A percentile compares a stretch with the other conserved stretches of the same genome.
phyloP scores from a whole-genome alignment of 768 basidiomycete species.

The Lentinula aciculospora region DNA sequence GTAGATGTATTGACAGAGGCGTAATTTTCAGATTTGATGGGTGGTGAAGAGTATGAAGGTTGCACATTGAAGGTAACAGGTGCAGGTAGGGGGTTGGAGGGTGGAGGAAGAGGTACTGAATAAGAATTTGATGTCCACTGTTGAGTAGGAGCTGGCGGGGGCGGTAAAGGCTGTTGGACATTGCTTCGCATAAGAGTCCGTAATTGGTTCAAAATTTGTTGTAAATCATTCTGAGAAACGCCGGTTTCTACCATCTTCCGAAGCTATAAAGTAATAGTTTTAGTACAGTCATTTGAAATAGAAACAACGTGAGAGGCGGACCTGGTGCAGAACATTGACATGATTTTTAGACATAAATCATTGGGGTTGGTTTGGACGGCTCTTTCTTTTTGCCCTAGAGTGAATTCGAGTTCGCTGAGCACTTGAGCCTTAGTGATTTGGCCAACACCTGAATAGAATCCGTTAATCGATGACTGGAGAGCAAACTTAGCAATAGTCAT shows the following conservation, averaged over 20 bases:
- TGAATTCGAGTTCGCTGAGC: constrained; percentile 76
- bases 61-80: constrained; percentile 17
- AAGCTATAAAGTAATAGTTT: constrained; percentile 34
- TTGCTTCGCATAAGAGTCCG: constrained; percentile 52
- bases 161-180: constrained; percentile 23
- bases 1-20: constrained; percentile 9
- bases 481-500: constrained; percentile 5
- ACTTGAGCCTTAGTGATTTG: constrained; percentile 75
- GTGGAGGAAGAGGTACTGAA: constrained; percentile 11
- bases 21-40: constrained; percentile 1
- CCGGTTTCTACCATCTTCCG: constrained; percentile 72
- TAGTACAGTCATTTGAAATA: constrained; percentile 8
- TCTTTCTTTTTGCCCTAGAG: constrained; percentile 76
- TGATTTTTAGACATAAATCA: constrained; percentile 67
- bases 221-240: constrained; percentile 74
- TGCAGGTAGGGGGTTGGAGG: constrained; percentile 14
- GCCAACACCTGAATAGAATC: constrained; percentile 32
- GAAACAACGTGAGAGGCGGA: constrained; percentile 26
- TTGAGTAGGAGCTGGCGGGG: constrained; percentile 17
- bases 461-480: constrained; percentile 12
- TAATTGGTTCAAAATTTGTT: constrained; percentile 68
- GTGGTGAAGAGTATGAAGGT: constrained; percentile 10
- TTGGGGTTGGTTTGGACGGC: constrained; percentile 66
- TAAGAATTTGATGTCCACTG: constrained; percentile 13
- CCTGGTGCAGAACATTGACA: constrained; percentile 76